Evolutionary conservation across 192 early-diverging fungal genomes (phyloP).

Genomic region (Rhizoclosmatium globosum): DNA sequence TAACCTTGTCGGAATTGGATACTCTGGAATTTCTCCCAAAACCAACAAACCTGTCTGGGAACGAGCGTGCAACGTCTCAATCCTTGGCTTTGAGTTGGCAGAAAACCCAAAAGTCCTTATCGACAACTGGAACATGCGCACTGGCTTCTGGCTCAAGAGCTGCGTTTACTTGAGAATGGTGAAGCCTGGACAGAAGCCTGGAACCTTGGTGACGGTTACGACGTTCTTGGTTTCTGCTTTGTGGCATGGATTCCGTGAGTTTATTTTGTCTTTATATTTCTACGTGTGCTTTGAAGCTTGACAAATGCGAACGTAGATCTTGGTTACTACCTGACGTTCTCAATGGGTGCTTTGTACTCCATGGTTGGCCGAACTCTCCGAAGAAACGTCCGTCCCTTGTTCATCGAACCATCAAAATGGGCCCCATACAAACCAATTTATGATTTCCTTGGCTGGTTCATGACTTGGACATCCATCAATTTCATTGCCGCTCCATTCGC

Average conservation of each 20-base stretch:
- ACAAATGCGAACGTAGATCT: constrained; percentile 26
- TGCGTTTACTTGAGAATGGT: constrained; percentile 83
- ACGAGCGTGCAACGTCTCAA: constrained; percentile 79
- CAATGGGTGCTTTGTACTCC: constrained; percentile 65
- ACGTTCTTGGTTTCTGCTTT: constrained; percentile 88
- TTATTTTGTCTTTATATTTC: neutral
- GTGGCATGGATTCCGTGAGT: constrained; percentile 93
- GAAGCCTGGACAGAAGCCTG: constrained; percentile 46
- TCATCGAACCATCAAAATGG: constrained; percentile 51
- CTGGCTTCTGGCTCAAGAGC: constrained; percentile 86
- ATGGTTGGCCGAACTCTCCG: constrained; percentile 65
- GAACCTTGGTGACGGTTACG: constrained; percentile 70
- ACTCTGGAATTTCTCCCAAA: constrained; percentile 67
- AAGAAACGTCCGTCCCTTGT: constrained; percentile 67
- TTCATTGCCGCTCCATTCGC: constrained; percentile 50
- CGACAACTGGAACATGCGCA: constrained; percentile 92
- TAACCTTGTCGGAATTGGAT: constrained; percentile 83
- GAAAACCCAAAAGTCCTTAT: constrained; percentile 76
- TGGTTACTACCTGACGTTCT: constrained; percentile 58
- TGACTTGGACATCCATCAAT: constrained; percentile 43
- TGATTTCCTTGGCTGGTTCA: constrained; percentile 73
- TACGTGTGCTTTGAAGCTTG: neutral
- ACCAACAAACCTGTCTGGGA: constrained; percentile 70
- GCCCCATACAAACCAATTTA: constrained; percentile 64
- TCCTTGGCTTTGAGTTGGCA: constrained; percentile 76